Base-by-base conservation (phyloP, 805 yeast species). In the Pichia pseudocactophila region DNA sequence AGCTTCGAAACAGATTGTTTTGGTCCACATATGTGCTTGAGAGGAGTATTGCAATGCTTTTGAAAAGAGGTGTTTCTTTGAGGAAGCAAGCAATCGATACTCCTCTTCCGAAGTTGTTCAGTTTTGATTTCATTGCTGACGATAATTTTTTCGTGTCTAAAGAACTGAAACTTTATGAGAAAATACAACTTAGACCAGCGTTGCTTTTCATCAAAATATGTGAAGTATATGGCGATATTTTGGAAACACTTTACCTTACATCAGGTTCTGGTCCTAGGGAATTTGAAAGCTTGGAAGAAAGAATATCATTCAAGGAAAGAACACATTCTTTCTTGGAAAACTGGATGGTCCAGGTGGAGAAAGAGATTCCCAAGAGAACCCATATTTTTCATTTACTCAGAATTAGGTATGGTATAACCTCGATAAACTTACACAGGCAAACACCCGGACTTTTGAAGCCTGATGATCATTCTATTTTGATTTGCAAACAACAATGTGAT, bases 1-100 rank as follows among this genome's bases (percentile, higher is more conserved):
- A 55, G 39, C 43, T 49, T 10, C 49, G 58, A 34, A 53, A 51
- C 42, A 46, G 58, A 34, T 33, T 55, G 22, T 55, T 55, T 36
- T 55, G 58, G 58, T 43, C 52, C 25, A 49, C 55, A 7, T 55
- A 53, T 34, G 50, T 49, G 3, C 44, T 50, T 12, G 58, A 55
- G 17, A 45, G 58, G 26, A 45, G 49, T n/a, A 51, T 55, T 18
- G 56, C 58, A 4, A 51, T 53, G 58, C 50, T 48, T 43, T 48
- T 47, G 34, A 53, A 56, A n/a, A 45, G 56, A 33, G 55, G 58
- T 3, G 39, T 55, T 9, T 53, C 57, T 12, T 35, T 53, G 20
- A 35, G 58, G 34, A 53, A 47, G 19, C 55, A 52, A 36, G 57
- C 58, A 18, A 53, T 53, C 22, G 57, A 55, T 40, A 50, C 58